Base-by-base conservation (phyloP, 176 grass and related monocot genomes). In the Oryza brachyantha region DNA sequence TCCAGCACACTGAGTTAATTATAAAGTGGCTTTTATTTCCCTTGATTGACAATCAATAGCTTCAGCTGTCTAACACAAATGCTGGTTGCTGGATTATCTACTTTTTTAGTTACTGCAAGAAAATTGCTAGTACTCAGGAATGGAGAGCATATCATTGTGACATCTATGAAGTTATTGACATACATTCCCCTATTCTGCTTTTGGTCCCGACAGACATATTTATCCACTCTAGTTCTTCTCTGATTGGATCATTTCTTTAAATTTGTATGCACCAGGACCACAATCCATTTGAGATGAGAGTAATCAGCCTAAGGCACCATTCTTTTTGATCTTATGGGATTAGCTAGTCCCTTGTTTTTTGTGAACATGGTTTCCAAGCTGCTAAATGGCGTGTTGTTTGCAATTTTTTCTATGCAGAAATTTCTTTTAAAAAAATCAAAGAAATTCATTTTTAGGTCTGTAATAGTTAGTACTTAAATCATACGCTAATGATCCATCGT, bases 31-130 rank as follows among this genome's bases (percentile, higher is more conserved):
- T 19, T 77, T 72, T 74, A 38, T 37, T 55, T 80, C 9, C 43
- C 59, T 73, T 73, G 16, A 17, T 66, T 84, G 37, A 60, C 2
- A 38, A 65, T 41, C 5, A 12, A 48, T 80, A 70, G 70, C 64
- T 75, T 41, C 80, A 62, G 29, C 31, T 32, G 31, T 75, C 26
- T 63, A 69, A 31, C 7, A 68, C n/a, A 32, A 54, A 60, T 59
- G 19, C 2, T 57, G 19, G 52, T 24, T 88, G 54, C 26, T 52
- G 54, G 69, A 74, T 52, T 19, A 69, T 81, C 50, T 80, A 35
- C 37, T 38, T 29, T 50, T 24, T 45, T 75, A 36, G 7, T 19
- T 72, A 22, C 72, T 13, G 28, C 21, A 24, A 27, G 5, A 26
- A 68, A 16, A 19, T 61, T 68, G 29, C 26, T 25, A 61, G 0